These are phyloP conservation scores for Euphrasia confusa DNA, from an alignment of 257 asterid genomes.

Conservation along the genomic window DNA sequence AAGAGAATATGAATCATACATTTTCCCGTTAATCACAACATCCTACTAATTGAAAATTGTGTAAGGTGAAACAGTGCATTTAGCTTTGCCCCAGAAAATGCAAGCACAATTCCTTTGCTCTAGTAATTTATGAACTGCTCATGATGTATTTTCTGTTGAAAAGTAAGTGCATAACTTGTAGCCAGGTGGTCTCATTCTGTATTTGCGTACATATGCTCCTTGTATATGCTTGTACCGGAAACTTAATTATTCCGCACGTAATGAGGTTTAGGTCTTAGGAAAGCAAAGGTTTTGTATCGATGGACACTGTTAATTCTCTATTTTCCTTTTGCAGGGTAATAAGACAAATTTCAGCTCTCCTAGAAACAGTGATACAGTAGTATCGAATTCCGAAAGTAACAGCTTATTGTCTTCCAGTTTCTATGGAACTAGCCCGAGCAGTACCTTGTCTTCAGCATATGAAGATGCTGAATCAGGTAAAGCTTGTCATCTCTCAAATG, in stretches of 20 bases:
- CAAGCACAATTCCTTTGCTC: slow-evolving; percentile 17
- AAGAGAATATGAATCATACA: slow-evolving; percentile 6
- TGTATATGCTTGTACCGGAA: slow-evolving; percentile 8
- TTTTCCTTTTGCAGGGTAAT: slow-evolving; percentile 49
- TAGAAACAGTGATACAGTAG: slow-evolving; percentile 37
- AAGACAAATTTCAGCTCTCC: slow-evolving; percentile 36
- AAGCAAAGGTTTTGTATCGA: background rate
- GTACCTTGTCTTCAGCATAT: slow-evolving; percentile 66
- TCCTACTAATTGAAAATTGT: slow-evolving; percentile 3
- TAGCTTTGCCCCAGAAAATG: slow-evolving; percentile 11
- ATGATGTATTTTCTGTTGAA: background rate
- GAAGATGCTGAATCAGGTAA: slow-evolving; percentile 79
- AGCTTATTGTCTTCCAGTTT: slow-evolving; percentile 48
- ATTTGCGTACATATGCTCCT: slow-evolving; percentile 1
- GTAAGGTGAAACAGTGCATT: slow-evolving; percentile 10
- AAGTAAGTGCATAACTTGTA: background rate
- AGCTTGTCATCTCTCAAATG: slow-evolving; percentile 15
- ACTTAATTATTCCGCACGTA: background rate
- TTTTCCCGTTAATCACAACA: background rate
- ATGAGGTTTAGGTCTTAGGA: slow-evolving; percentile 4
- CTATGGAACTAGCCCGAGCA: slow-evolving; percentile 57
- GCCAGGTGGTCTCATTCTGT: slow-evolving; percentile 1
- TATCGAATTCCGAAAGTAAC: slow-evolving; percentile 46
- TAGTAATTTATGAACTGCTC: slow-evolving; percentile 13
- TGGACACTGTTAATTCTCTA: background rate